Conservation (phyloP, 345 rosid species). For the Eucalyptus caleyi region DNA sequence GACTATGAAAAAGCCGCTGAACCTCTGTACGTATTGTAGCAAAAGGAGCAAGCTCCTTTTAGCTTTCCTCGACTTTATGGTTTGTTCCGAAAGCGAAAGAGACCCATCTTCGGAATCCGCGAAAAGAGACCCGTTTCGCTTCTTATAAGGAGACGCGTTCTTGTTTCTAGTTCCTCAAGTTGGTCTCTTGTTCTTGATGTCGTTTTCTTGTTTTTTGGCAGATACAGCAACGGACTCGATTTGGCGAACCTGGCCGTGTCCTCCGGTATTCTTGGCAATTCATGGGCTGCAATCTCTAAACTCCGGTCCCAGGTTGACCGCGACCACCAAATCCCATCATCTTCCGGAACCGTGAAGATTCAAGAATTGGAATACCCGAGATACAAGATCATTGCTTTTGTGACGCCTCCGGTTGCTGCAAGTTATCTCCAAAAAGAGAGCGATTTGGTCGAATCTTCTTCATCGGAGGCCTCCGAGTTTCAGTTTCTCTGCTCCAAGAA, state of each 20-base stretch:
- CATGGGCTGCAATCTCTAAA: constrained; percentile 22
- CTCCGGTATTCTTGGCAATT: constrained; percentile 26
- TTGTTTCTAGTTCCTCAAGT: neutral
- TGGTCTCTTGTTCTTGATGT: neutral
- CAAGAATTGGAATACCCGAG: neutral
- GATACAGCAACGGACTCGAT: constrained; percentile 18
- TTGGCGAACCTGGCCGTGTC: constrained; percentile 32
- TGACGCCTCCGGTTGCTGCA: neutral
- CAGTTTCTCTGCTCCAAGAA: constrained; percentile 27
- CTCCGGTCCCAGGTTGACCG: neutral
- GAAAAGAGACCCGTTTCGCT: neutral
- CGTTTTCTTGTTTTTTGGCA: neutral
- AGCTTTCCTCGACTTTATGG: neutral
- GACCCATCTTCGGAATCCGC: neutral
- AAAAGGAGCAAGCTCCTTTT: neutral
- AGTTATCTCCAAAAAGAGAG: neutral
- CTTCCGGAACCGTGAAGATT: neutral
- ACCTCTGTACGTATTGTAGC: neutral
- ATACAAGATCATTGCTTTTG: constrained; percentile 24
- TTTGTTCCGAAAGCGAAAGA: neutral
- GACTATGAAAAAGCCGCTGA: neutral
- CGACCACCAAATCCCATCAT: neutral
- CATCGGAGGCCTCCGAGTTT: constrained; percentile 6
- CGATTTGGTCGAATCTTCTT: constrained; percentile 18
- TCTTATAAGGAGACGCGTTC: neutral